Conservation (phyloP, 108 stramenopile species). For the Skeletonema menzelii region DNA sequence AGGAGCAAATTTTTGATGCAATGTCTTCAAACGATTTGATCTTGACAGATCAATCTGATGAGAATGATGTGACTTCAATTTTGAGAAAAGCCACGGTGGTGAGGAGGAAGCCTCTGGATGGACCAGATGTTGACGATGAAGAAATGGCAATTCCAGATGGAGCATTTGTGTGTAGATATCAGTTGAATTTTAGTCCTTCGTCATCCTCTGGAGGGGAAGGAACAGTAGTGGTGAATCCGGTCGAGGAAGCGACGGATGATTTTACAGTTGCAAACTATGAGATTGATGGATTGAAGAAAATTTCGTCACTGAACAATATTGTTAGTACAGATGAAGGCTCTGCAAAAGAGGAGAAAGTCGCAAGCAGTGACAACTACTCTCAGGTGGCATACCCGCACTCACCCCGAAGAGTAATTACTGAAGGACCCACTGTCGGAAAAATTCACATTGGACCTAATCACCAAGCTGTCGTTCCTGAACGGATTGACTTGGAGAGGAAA, state of each 20-base stretch:
- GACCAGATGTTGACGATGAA: conserved; percentile 1
- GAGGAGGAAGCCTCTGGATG: conserved; percentile 24
- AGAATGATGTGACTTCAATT: conserved; percentile 63
- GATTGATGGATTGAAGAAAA: conserved; percentile 9
- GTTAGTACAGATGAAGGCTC: conserved; percentile 10
- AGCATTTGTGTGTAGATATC: conserved; percentile 57
- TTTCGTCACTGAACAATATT: conserved; percentile 5
- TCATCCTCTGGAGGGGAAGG: conserved; percentile 12
- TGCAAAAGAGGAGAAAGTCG: conserved; percentile 22
- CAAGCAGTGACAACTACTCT: conserved; percentile 9
- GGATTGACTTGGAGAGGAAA: conserved; percentile 18
- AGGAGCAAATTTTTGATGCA: conserved; percentile 21
- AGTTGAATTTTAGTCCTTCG: conserved; percentile 23
- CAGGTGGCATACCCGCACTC: conserved; percentile 12
- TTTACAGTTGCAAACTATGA: conserved; percentile 7
- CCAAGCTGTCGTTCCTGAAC: conserved; percentile 63
- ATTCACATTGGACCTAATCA: conserved; percentile 73
- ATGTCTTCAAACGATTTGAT: conserved; percentile 59
- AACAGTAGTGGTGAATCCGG: conserved; percentile 19
- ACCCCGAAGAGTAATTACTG: conserved; percentile 46
- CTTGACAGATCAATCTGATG: conserved; percentile 63
- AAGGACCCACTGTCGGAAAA: conserved; percentile 57
- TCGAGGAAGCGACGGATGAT: conserved; percentile 25
- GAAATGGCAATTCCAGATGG: conserved; percentile 12
- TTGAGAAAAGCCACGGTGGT: conserved; percentile 52